Percentiles rank a stretch among this genome's conserved stretches.
Conservation (phyloP, 768 basidiomycete genomes). For the Exsudoporus frostii region DNA sequence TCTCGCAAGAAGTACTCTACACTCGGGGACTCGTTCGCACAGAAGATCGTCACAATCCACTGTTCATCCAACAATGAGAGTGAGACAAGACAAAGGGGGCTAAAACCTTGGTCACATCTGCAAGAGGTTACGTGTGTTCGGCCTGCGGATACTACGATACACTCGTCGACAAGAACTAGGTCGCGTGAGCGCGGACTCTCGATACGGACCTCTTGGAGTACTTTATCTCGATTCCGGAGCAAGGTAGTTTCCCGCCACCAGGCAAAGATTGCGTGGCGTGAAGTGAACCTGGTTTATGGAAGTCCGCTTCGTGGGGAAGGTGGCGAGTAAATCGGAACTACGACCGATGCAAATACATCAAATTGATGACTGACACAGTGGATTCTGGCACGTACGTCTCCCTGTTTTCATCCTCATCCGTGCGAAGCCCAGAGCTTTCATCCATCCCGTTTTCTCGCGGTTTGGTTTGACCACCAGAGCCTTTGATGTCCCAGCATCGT, state of each 20-base stretch:
- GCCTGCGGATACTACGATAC: background rate
- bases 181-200: background rate
- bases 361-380: background rate
- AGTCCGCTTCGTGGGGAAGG: conserved; percentile 94
- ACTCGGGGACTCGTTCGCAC: background rate
- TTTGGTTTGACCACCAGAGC: conserved; percentile 64
- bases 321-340: conserved; percentile 82
- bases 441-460: conserved; percentile 52
- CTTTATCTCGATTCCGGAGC: conserved; percentile 52
- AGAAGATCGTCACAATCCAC: background rate
- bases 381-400: conserved; percentile 62
- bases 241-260: conserved; percentile 77
- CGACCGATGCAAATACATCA: conserved; percentile 5
- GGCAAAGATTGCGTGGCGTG: conserved; percentile 89
- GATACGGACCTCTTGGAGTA: background rate
- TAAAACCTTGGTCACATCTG: conserved; percentile 1
- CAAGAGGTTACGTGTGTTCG: background rate
- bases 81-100: background rate
- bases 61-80: background rate
- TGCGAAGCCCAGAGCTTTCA: conserved; percentile 31
- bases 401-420: conserved; percentile 49
- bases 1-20: background rate
- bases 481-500: conserved; percentile 95
- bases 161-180: background rate
- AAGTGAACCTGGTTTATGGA: conserved; percentile 92